Evolutionary conservation across 495 filamentous ascomycete genomes (phyloP), one percentile per base, ranked within the genome.

Genomic region (Diplogelasinospora grovesii): DNA sequence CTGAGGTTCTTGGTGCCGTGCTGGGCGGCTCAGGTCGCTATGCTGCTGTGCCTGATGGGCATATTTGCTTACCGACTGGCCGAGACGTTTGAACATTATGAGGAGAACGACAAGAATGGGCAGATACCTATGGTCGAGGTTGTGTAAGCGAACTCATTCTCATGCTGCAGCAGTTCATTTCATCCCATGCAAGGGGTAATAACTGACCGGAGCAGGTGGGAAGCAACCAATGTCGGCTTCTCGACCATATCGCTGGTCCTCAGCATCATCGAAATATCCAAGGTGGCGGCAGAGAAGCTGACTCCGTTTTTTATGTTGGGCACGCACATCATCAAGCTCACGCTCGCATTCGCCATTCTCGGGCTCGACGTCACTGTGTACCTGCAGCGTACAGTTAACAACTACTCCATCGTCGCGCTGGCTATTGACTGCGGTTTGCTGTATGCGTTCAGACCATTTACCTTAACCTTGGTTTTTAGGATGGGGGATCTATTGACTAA

Each of bases 11-110:
- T 73, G 13, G 16, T 66, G 2, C 65, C 66, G 20, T 57, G 52
- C 5, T 73, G 69, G 69, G 38, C 45, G 3, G 39, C 60, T 19
- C 66, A 70, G 29, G 47, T 73, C 13, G 35, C 39, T 0, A 42
- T 70, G 5, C 36, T 70, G 34, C 35, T 70, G 15, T 53, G 58
- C 20, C 47, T 68, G 5, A 62, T 70, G 57, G 68, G 65, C n/a
- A 41, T 73, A 8, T 73, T 73, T 46, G 60, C 68, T 9, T 70
- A 65, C 43, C 62, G 69, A 9, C 57, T 73, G 2, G 66, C 61
- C 21, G 54, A 59, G 30, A 71, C 69, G 5, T 46, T 61, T 9
- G 50, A 54, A 18, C 56, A 59, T 13, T 71, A 61, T 49, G 49
- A 60, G 32, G 64, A 65, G 5, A 40, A 57, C 16, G 48, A 64